phyloP scores from a whole-genome alignment of 345 rosid species.

The Camelina laxa region DNA sequence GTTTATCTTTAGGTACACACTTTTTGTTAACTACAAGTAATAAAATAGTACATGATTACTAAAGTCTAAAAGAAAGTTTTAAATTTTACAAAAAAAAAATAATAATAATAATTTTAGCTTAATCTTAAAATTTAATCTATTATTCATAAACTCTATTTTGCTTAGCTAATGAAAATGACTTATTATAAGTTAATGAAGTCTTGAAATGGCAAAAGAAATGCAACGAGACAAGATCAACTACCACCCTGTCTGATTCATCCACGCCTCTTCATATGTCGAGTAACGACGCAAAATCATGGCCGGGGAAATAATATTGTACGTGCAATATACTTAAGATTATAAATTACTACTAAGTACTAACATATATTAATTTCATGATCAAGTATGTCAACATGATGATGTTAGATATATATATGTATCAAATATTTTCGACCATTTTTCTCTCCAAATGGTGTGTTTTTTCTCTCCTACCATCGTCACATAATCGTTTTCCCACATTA shows the following conservation, averaged over 20 bases:
- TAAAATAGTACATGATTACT: not conserved
- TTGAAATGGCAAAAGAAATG: conserved; percentile 9
- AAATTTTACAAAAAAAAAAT: no score
- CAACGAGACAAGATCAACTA: conserved; percentile 27
- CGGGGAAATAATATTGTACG: not conserved
- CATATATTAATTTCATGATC: conserved; percentile 12
- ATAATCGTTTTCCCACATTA: not conserved
- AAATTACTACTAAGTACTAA: no score
- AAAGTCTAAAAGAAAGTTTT: no score
- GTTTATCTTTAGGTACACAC: not conserved
- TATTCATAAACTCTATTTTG: not conserved
- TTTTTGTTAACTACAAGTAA: not conserved
- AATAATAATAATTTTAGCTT: no score
- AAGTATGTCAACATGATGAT: conserved; percentile 30
- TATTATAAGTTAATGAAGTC: not conserved
- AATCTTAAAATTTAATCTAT: not conserved
- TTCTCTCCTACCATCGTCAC: conserved; percentile 16
- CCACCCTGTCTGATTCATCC: conserved; percentile 1
- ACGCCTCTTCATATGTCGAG: not conserved
- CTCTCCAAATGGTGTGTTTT: not conserved
- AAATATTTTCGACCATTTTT: not conserved
- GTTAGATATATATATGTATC: not conserved
- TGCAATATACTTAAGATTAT: no score
- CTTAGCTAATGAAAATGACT: not conserved
- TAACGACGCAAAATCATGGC: not conserved